Conservation (phyloP, 1,284 basidiomycete genomes). For the Thecaphora thlaspeos region DNA sequence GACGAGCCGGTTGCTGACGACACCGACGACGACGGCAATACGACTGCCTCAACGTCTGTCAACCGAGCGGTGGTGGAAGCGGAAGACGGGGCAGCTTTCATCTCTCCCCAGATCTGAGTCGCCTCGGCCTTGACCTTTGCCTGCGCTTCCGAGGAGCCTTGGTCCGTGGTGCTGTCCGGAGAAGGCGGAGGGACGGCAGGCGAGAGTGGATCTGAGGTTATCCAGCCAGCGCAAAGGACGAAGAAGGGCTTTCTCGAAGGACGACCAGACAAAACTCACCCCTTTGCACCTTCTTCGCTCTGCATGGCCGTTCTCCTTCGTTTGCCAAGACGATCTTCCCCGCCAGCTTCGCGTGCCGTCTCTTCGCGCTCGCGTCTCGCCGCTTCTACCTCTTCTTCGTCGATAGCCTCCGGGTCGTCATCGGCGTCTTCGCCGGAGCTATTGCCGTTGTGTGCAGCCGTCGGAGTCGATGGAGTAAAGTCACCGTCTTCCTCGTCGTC, state of each 20-base stretch:
- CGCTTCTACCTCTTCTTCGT: conserved; percentile 26
- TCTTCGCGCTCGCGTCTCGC: conserved; percentile 19
- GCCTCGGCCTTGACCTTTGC: too few relatives aligned
- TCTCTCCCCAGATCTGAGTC: too few relatives aligned
- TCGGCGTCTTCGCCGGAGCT: conserved; percentile 4
- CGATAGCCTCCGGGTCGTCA: conserved; percentile 11
- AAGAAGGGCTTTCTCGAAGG: too few relatives aligned
- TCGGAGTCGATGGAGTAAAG: too few relatives aligned
- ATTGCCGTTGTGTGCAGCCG: too few relatives aligned
- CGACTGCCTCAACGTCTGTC: background rate
- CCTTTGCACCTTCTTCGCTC: conserved; percentile 4
- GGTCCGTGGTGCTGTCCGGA: too few relatives aligned
- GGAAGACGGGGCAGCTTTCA: too few relatives aligned
- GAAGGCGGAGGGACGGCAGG: too few relatives aligned
- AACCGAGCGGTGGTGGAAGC: too few relatives aligned
- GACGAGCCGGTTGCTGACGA: background rate
- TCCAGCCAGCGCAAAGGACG: too few relatives aligned
- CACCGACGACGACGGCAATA: background rate
- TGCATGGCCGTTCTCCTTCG: conserved; percentile 3
- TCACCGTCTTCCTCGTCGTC: conserved; percentile 25
- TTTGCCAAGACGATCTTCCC: conserved; percentile 21
- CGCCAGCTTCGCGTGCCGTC: conserved; percentile 19
- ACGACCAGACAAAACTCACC: conserved; percentile 8
- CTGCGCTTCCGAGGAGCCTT: too few relatives aligned
- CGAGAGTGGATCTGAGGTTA: too few relatives aligned